Conservation (phyloP, 257 asterid species). For the Plectranthus barbatus region DNA sequence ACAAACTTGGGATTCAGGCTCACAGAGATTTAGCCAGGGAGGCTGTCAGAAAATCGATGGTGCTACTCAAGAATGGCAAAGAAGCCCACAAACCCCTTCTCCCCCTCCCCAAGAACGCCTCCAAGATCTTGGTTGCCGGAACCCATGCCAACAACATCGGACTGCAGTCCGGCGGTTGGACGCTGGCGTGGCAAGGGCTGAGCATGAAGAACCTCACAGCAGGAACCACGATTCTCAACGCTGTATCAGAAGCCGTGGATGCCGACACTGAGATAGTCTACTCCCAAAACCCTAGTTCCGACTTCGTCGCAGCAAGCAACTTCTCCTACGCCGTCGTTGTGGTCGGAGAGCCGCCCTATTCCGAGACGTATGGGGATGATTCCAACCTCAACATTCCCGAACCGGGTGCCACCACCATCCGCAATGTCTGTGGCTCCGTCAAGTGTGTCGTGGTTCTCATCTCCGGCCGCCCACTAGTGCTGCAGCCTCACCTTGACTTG, state of each 20-base stretch:
- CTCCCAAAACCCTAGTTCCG: constrained; percentile 13
- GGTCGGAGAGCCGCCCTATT: constrained; percentile 49
- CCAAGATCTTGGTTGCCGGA: constrained; percentile 45
- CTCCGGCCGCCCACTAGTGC: constrained; percentile 46
- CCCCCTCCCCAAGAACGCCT: constrained; percentile 39
- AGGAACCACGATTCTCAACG: constrained; percentile 41
- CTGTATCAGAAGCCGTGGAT: constrained; percentile 21
- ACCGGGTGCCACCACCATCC: constrained; percentile 24
- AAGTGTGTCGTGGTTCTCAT: constrained; percentile 49
- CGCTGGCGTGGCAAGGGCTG: constrained; percentile 48
- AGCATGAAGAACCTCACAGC: constrained; percentile 22
- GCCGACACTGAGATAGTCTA: constrained; percentile 27
- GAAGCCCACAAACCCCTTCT: constrained; percentile 23
- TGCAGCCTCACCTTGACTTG: constrained; percentile 29
- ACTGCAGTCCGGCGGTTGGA: constrained; percentile 54
- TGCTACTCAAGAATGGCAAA: constrained; percentile 41
- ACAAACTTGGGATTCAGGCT: constrained; percentile 46
- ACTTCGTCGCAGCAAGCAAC: constrained; percentile 21
- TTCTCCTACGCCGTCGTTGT: constrained; percentile 44
- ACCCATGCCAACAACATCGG: constrained; percentile 45
- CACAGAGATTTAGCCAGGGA: constrained; percentile 50
- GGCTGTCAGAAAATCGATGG: constrained; percentile 52
- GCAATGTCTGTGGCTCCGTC: constrained; percentile 28
- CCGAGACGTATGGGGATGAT: constrained; percentile 37
- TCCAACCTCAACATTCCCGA: constrained; percentile 30